Evolutionary conservation across 495 filamentous ascomycete genomes (phyloP).

Genomic region (Viridothelium virens): DNA sequence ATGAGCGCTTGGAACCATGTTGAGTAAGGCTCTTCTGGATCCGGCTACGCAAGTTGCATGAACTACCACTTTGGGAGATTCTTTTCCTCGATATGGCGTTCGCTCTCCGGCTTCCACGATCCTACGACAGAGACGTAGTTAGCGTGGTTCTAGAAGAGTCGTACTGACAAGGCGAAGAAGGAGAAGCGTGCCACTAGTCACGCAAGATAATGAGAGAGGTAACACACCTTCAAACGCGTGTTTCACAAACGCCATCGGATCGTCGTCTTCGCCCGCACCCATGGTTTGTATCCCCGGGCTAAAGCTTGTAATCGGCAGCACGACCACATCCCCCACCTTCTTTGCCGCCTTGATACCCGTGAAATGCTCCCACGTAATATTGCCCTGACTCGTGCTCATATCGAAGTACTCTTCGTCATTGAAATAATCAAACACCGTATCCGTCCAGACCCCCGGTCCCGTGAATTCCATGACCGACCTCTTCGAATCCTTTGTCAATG

Average conservation of each 20-base stretch:
- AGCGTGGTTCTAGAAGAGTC: constrained; percentile 18
- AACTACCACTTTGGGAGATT: not conserved
- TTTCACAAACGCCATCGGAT: constrained; percentile 97
- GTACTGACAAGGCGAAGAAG: constrained; percentile 11
- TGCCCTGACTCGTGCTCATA: constrained; percentile 57
- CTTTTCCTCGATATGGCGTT: constrained; percentile 44
- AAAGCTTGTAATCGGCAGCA: constrained; percentile 94
- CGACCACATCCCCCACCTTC: constrained; percentile 88
- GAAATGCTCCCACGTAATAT: constrained; percentile 82
- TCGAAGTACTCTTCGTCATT: constrained; percentile 89
- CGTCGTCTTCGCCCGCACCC: constrained; percentile 81
- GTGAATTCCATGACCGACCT: constrained; percentile 94
- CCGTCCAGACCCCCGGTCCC: constrained; percentile 91
- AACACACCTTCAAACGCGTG: constrained; percentile 86
- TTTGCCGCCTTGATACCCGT: constrained; percentile 73
- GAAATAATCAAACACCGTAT: constrained; percentile 83
- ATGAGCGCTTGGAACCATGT: too few species aligned
- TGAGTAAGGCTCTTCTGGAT: not conserved
- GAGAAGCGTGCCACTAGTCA: constrained; percentile 25
- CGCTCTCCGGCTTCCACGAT: constrained; percentile 69
- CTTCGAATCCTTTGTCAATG: constrained; percentile 54
- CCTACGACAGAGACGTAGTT: constrained; percentile 45
- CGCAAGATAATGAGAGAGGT: not conserved
- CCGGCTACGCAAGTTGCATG: not conserved
- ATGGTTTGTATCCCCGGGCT: constrained; percentile 91